Evolutionary conservation across 129 eudicot genomes (phyloP), one percentile per base, ranked within the genome.

Genomic region (Solidago caesia): DNA sequence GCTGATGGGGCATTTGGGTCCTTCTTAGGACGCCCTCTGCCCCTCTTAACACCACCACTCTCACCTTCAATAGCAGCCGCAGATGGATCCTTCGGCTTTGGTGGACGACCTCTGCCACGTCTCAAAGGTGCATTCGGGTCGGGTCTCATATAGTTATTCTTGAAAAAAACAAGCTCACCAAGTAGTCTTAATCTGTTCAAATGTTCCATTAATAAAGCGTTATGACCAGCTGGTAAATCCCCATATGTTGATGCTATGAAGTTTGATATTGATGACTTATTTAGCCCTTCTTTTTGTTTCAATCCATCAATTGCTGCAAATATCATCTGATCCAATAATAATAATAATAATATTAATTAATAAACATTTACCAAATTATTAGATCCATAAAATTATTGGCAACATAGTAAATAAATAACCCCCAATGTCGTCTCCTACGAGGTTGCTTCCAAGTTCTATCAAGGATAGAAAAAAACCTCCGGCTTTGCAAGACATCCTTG

Each of bases 101-200:
- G 96, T 4, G 96, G 97, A 10, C 97, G 89, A 4, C 97, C 97
- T 5, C 97, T 90, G 8, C 97, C 97, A 9, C 96, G 85, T 44
- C 79, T 82, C 0, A 78, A 67, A 0, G 94, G 89, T 0, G 75
- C 70, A 33, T 43, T 72, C 0, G 90, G 78, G 58, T 76, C 89
- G 14, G 94, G 87, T 1, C 73, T 77, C 70, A 69, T 42, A 79
- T 87, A 92, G 81, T 87, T 85, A 74, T 89, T 79, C 64, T 92
- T 89, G 61, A 70, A 14, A 72, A 92, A 52, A 12, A 84, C 45
- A 9, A 92, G 84, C 26, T 92, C 90, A 0, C 96, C 95, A 47
- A 43, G 63, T 4, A 84, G 85, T 29, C 79, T 84, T 84, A 92
- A 33, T 56, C 44, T 82, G 86, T 68, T 83, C 63, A 92, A 76